Evolutionary conservation across 352 stramenopile species (phyloP), one percentile per base, ranked within the genome.

Genomic region (Phytophthora cajani): DNA sequence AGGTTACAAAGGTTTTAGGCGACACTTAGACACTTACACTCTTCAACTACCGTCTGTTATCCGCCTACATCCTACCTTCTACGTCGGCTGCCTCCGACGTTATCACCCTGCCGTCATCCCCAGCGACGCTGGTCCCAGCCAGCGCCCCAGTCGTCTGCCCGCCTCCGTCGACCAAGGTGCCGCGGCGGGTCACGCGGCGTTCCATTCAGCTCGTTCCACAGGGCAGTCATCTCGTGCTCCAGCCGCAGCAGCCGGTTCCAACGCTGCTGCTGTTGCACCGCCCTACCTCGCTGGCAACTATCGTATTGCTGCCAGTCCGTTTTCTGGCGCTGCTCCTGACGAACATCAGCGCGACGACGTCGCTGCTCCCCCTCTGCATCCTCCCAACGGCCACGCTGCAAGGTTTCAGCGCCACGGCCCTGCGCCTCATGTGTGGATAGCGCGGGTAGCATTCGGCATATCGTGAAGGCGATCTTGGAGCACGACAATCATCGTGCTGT

Each of bases 41-140:
- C 56, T 74, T 14, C 53, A 69, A 23, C 46, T 74, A 27, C 61
- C 67, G 33, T 59, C 42, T n/a, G 25, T 27, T 16, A 38, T 74
- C 19, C 46, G 58, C 5, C 32, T 74, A 9, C 67, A 74, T 58
- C 55, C 54, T 46, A 71, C 61, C 32, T 74, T 67, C 49, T 60
- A 70, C 38, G 61, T 74, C 17, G 44, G 61, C 33, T 51, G 55
- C 1, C 38, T 74, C 1, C 56, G 66, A 7, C 61, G 47, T 17
- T 74, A 74, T 23, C 54, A 23, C 47, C 52, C 44, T 0, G 30
- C 54, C 16, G 9, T 27, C 49, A 62, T 61, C 10, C 54, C 36
- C 19, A 50, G 8, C 36, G 19, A 46, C 53, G 53, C 32, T 49
- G n/a, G 8, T 21, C 33, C 30, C 8, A 38, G 6, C 50, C 36